Conservation (phyloP, 108 stramenopile genomes). For the Nannochloropsis gaditana region DNA sequence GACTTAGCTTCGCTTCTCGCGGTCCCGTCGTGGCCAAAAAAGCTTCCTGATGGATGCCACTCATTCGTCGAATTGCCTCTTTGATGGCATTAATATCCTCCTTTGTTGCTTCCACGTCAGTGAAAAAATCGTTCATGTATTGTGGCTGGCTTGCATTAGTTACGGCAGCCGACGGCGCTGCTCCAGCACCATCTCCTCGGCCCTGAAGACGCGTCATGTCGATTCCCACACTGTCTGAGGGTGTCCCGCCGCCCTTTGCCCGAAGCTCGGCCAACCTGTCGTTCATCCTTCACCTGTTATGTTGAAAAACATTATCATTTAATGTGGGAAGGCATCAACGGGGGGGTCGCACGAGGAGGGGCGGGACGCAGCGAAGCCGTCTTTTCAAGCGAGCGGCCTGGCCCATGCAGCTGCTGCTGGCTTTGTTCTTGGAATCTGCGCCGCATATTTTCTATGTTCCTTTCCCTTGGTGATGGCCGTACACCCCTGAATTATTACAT, state of each 20-base stretch:
- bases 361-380: too few relatives aligned
- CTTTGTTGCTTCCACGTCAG: slow-evolving; percentile 53
- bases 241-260: slow-evolving; percentile 21
- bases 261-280: slow-evolving; percentile 41
- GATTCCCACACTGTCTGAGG: slow-evolving; percentile 29
- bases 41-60: slow-evolving; percentile 20
- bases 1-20: slow-evolving; percentile 18
- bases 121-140: slow-evolving; percentile 56
- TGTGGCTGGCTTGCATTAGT: background rate
- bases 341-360: too few relatives aligned
- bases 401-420: too few relatives aligned
- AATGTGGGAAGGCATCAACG: too few relatives aligned
- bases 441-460: too few relatives aligned
- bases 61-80: slow-evolving; percentile 46
- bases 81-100: slow-evolving; percentile 51
- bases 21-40: slow-evolving; percentile 10
- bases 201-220: slow-evolving; percentile 30
- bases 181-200: background rate
- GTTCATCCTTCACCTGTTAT: slow-evolving; percentile 15
- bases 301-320: too few relatives aligned
- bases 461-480: too few relatives aligned
- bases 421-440: too few relatives aligned
- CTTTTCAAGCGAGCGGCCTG: too few relatives aligned
- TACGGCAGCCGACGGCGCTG: background rate
- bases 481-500: too few relatives aligned